Base-by-base conservation (phyloP, 441 rosid species). In the Corymbia calophylla region DNA sequence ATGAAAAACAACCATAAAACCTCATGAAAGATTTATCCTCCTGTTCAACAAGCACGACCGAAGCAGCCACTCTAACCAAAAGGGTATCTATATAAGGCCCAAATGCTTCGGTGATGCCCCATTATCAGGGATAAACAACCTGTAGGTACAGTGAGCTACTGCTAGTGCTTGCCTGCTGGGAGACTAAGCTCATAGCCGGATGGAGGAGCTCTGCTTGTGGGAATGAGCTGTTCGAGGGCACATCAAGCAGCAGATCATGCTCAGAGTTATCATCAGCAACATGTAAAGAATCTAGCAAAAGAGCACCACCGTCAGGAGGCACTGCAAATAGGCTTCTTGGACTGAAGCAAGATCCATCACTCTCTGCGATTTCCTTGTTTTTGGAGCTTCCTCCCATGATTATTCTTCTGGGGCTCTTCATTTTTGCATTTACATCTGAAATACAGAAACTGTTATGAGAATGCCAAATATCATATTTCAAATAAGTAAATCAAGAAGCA, bases 151-250 rank as follows among this genome's bases (percentile, higher is more conserved):
- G 90, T 23, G 96, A 93, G 92, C 95, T 95, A 90, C 96, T 93
- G 89, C 95, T 92, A 88, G 93, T 90, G 91, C 95, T 94, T 68
- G 96, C 95, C 88, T 94, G 96, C 86, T 89, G 94, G 89, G 90
- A 64, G 49, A 93, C 94, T 88, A 62, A 92, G 90, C 91, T 90
- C 88, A 89, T n/a, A 90, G 90, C 53, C 35, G 97, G 97, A 88
- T 88, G 93, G 91, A 98, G 98, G 88, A 98, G 97, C 93, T 98
- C 99, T 80, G 99, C 99, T 93, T 96, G 98, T 58, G 98, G 96
- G 91, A 97, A 98, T 39, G 96, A 96, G 88, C 95, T 92, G n/a
- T 95, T 95, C 88, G 95, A 95, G 44, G 99, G 99, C 91, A 97
- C 95, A 54, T 97, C 96, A 88, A 98, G 88, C 90, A 97, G 98